Evolutionary conservation across 2,329 filamentous ascomycete genomes (phyloP), one percentile per base, ranked within the genome.

Genomic region (Colletotrichum spaethianum): DNA sequence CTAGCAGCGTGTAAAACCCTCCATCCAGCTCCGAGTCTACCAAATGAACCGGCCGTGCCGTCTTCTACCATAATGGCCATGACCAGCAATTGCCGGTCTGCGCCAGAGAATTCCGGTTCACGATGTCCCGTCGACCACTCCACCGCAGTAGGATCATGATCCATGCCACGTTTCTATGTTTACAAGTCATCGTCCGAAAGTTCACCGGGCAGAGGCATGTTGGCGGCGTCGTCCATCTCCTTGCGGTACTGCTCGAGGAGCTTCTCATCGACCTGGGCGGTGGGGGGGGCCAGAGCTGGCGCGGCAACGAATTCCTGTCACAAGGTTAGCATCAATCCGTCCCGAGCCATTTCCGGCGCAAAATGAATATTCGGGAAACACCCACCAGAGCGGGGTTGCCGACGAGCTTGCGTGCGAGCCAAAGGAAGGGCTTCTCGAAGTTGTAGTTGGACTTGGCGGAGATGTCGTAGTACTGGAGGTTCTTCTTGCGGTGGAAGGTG

Each of bases 401-500:
- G 79, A 98, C 95, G 72, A 99, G 92, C 92, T 99, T 99, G 85
- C 96, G 93, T 79, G 95, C 96, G 80, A 99, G 93, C 96, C 96
- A 98, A 80, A 98, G 93, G 94, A 99, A 98, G 75, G 96, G 96
- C 92, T 98, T 99, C 93, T 98, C 96, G 86, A 98, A 98, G 92
- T 98, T 98, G 89, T 99, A 98, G 91, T 98, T 98, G 82, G 95
- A 98, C 90, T 98, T 99, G 86, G 96, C 96, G 52, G 95, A 98
- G 84, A 98, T 98, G 80, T 98, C 96, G 91, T 99, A 99, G 92
- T 98, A 99, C 88, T 99, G 96, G 64, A 99, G 93, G 88, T 98
- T 99, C 93, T 99, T 99, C 94, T 99, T 99, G 88, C 96, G 94
- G 91, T 99, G 96, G 94, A 99, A 99, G 78, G 96, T 99, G 87